Evolutionary conservation across 164 flowering plant genomes (phyloP).

Genomic region (Hamamelis virginiana): DNA sequence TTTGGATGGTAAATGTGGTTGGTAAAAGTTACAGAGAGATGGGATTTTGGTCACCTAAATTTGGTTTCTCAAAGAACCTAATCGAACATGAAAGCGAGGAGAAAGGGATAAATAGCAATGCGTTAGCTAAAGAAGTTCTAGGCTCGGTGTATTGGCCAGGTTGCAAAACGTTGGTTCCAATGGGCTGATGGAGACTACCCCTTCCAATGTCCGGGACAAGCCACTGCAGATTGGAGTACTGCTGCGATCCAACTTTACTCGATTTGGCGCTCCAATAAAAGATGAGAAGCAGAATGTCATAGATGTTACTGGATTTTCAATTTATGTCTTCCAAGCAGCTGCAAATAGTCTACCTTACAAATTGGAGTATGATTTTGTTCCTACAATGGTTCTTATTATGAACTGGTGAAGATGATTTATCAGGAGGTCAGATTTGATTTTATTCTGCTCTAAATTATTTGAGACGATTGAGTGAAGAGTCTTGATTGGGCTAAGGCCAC

Average conservation of each 20-base stretch:
- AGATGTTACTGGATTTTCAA: slow-evolving; percentile 6
- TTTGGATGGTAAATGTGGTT: not conserved
- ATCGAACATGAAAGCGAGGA: not conserved
- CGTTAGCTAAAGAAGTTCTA: not conserved
- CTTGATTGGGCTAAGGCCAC: not conserved
- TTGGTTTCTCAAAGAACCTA: slow-evolving; percentile 1
- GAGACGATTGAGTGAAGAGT: no score
- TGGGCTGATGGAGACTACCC: not conserved
- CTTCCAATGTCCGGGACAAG: not conserved
- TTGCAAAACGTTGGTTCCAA: not conserved
- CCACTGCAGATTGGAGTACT: not conserved
- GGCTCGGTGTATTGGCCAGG: not conserved
- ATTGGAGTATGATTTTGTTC: no score
- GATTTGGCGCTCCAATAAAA: no score
- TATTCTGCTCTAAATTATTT: no score
- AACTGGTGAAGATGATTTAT: no score
- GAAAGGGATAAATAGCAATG: not conserved
- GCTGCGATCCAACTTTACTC: not conserved
- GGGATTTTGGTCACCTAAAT: slow-evolving; percentile 1
- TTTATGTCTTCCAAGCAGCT: no score
- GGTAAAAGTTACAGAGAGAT: slow-evolving; percentile 3
- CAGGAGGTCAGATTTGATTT: no score
- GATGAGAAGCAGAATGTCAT: not conserved
- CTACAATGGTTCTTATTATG: no score
- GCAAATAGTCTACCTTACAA: no score